Evolutionary conservation across 2,329 filamentous ascomycete species (phyloP), one percentile per base, ranked within the genome.

Genomic region (Pestalotiopsis sp.): DNA sequence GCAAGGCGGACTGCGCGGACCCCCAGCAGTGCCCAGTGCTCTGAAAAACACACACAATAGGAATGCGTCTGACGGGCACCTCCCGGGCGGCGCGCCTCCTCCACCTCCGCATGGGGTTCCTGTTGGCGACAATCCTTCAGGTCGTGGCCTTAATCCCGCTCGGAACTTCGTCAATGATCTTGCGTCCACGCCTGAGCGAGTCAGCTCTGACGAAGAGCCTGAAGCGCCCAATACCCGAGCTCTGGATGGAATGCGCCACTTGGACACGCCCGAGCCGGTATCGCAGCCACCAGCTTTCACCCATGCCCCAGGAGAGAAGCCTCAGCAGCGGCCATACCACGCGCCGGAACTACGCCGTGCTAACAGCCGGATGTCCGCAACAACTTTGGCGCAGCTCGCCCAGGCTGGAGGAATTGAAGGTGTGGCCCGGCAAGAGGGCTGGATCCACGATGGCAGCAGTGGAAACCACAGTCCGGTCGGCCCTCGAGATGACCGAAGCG

Each of bases 341-440:
- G 91, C 93, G 38, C 89, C 92, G 14, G 93, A 96, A 76, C 85
- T 95, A 74, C 91, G 93, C 71, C 90, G 90, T 72, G 93, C 93
- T 65, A 96, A 94, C 73, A 94, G 92, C 73, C 91, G 94, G 25
- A 90, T 98, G 78, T 97, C 96, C 31, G 88, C 86, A 73, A 90
- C 90, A 1, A 98, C 95, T 0, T 84, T 98, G 60, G 87, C 91
- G 59, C 94, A 98, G 77, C 85, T 98, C 77, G 90, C 89, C 40
- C 92, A 91, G 72, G 92, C 92, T 60, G 89, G 88, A 66, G 88
- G 87, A 25, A 79, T 89, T 63, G 77, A 82, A 61, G 76, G 77
- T 9, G 77, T 80, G 56, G 76, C 75, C 65, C 74, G 75, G 68
- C 73, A 76, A 52, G 78, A 80, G 59, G 75, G 58, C 52, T 77